phyloP scores from a whole-genome alignment of 2,329 filamentous ascomycete species.

The Pseudohalonectria lignicola region DNA sequence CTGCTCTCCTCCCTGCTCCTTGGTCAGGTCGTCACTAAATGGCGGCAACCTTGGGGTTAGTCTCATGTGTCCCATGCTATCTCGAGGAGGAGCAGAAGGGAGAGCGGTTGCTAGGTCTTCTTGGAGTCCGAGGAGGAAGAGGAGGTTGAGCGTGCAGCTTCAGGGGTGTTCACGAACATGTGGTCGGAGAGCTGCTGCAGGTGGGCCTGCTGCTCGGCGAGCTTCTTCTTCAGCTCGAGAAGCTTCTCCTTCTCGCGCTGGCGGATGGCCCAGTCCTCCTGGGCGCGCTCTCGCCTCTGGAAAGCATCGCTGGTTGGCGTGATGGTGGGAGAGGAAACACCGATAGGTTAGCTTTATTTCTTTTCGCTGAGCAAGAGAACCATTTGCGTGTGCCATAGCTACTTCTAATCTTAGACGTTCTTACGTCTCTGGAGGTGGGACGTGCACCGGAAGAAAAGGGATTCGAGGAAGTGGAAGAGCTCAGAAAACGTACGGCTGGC shows the following conservation, averaged over 20 bases:
- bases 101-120: background rate
- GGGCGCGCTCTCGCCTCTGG: conserved; percentile 80
- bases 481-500: conserved; percentile 40
- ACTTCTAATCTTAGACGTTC: no score
- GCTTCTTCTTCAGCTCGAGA: conserved; percentile 58
- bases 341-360: background rate
- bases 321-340: background rate
- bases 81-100: no score
- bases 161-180: conserved; percentile 58
- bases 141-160: no score
- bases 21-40: conserved; percentile 72
- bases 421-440: no score
- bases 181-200: conserved; percentile 76
- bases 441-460: no score
- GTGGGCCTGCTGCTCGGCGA: conserved; percentile 69
- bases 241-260: conserved; percentile 90
- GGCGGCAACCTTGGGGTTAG: no score
- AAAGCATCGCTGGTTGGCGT: conserved; percentile 74
- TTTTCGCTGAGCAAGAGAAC: background rate
- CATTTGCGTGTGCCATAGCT: no score
- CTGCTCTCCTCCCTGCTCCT: conserved; percentile 57
- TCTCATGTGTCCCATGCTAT: conserved; percentile 1
- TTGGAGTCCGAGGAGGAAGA: background rate
- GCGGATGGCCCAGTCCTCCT: conserved; percentile 75
- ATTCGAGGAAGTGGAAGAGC: no score